A percentile compares a stretch with the other conserved stretches of the same genome.
phyloP scores from a whole-genome alignment of 2,329 filamentous ascomycete species.

The Juglanconis sp. region DNA sequence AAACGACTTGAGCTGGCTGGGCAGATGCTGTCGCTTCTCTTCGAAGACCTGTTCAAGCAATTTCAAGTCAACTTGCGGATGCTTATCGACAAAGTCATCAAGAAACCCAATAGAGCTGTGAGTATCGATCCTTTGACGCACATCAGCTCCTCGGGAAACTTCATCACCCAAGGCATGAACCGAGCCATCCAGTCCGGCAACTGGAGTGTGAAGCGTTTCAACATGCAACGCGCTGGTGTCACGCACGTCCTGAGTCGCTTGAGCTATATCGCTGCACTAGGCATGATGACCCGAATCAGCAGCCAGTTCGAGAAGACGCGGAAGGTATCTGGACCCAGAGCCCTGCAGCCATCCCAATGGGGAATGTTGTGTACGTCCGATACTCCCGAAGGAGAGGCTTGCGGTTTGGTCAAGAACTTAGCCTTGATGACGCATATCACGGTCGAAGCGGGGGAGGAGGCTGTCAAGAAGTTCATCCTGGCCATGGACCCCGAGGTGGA shows the following conservation, averaged over 20 bases:
- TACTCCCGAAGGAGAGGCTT: slow-evolving; percentile 97
- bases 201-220: slow-evolving; percentile 96
- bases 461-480: slow-evolving; percentile 82
- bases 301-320: slow-evolving; percentile 98
- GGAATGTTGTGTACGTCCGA: slow-evolving; percentile 97
- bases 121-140: slow-evolving; percentile 84
- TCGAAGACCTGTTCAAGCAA: slow-evolving; percentile 97
- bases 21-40: slow-evolving; percentile 87
- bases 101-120: slow-evolving; percentile 86
- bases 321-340: slow-evolving; percentile 93
- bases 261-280: slow-evolving; percentile 93
- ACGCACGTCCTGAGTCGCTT: slow-evolving; percentile 93
- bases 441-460: slow-evolving; percentile 89
- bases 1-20: slow-evolving; percentile 93
- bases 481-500: slow-evolving; percentile 82
- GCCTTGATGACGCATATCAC: slow-evolving; percentile 99
- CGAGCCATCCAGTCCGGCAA: slow-evolving; percentile 96
- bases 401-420: slow-evolving; percentile 95
- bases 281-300: slow-evolving; percentile 99
- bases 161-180: slow-evolving; percentile 91
- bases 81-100: slow-evolving; percentile 91
- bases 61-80: slow-evolving; percentile 86
- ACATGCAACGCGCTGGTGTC: slow-evolving; percentile 96
- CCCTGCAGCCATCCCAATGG: slow-evolving; percentile 94
- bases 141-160: slow-evolving; percentile 78